These are phyloP conservation scores for Sideroxylon spinosum DNA, from an alignment of 179 eudicot species.

Conservation along the genomic window DNA sequence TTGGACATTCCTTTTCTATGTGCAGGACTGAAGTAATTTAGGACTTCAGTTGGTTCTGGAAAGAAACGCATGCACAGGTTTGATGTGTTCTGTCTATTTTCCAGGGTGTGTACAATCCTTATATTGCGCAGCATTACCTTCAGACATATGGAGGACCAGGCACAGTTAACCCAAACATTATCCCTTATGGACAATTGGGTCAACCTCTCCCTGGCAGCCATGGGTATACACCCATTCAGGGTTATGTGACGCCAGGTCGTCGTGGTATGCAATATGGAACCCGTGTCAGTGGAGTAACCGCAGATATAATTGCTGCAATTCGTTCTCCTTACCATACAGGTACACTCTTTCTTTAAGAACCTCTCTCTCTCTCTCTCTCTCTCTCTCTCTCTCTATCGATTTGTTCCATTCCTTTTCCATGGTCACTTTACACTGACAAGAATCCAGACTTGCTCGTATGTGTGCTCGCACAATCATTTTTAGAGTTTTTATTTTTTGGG, in stretches of 20 bases:
- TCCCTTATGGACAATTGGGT: constrained; percentile 18
- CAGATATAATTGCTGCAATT: constrained; percentile 20
- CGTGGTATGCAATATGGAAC: constrained; percentile 20
- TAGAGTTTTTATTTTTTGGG: background rate
- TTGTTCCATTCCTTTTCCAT: background rate
- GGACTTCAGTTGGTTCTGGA: background rate
- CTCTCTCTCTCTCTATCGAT: background rate
- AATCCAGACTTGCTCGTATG: background rate
- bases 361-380: background rate
- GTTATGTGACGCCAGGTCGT: constrained; percentile 25
- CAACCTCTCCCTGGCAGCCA: constrained; percentile 18
- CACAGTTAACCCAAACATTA: constrained; percentile 12
- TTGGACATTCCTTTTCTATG: background rate
- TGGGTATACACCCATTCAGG: constrained; percentile 19
- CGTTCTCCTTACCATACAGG: constrained; percentile 19
- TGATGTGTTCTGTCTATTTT: background rate
- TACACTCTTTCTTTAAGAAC: background rate
- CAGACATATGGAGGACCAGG: constrained; percentile 24
- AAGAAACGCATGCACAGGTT: background rate
- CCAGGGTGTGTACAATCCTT: constrained; percentile 18
- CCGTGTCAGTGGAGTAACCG: constrained; percentile 14
- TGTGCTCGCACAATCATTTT: too few relatives aligned
- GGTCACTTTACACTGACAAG: background rate
- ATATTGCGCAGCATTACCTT: constrained; percentile 16
- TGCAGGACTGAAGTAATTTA: background rate